Conservation (phyloP, 495 filamentous ascomycete genomes). For the Penicillium coprophilum region DNA sequence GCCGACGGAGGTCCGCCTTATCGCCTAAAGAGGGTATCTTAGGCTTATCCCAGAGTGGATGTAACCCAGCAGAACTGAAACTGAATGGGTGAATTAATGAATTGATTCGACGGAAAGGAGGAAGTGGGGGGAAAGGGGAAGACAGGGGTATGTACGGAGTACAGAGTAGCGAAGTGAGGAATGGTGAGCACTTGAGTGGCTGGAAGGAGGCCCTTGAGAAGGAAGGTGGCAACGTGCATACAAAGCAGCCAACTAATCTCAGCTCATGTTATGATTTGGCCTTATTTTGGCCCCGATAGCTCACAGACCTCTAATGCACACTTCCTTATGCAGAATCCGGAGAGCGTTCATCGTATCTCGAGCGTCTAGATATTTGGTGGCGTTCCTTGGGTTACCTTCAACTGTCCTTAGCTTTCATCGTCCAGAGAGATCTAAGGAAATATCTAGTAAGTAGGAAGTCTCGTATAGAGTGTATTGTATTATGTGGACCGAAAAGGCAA, state of each 20-base stretch:
- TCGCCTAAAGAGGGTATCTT: constrained; percentile 15
- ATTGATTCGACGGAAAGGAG: constrained; percentile 9
- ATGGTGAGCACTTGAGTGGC: background rate
- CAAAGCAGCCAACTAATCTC: background rate
- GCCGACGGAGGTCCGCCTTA: constrained; percentile 23
- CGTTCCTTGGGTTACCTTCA: constrained; percentile 19
- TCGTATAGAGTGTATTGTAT: background rate
- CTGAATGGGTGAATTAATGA: background rate
- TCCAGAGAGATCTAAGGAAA: background rate
- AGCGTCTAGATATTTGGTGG: constrained; percentile 5
- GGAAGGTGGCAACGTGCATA: background rate
- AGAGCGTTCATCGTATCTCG: background rate
- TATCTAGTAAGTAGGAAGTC: background rate
- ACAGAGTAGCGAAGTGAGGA: background rate
- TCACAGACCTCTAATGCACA: background rate
- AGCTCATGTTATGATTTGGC: background rate
- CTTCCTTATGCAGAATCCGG: background rate
- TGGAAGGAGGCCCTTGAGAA: background rate
- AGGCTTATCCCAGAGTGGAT: constrained; percentile 10
- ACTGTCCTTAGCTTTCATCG: background rate
- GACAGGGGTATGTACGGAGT: constrained; percentile 3
- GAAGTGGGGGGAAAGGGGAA: constrained; percentile 4
- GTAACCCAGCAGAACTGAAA: constrained; percentile 16
- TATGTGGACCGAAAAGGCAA: too few species aligned
- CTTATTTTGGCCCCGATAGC: background rate